Percentiles rank a stretch among this genome's conserved stretches.
These are phyloP conservation scores for Nemania diffusa DNA, from an alignment of 2,329 filamentous ascomycete species.

Conservation along the genomic window DNA sequence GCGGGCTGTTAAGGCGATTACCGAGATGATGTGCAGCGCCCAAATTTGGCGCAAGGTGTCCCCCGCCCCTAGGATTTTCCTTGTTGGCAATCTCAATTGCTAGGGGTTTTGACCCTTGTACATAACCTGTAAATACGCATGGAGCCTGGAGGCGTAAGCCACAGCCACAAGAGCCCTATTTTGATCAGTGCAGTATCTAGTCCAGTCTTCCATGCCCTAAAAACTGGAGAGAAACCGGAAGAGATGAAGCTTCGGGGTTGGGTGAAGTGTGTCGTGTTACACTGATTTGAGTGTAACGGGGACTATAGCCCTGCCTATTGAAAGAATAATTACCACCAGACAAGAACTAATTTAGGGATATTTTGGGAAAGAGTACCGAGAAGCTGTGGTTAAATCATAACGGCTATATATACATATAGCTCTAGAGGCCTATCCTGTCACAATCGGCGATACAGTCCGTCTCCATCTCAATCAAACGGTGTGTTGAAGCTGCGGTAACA, in stretches of 20 bases:
- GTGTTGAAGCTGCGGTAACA: slow-evolving; percentile 2
- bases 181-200: background rate
- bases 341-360: background rate
- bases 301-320: background rate
- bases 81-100: slow-evolving; percentile 17
- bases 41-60: slow-evolving; percentile 10
- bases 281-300: background rate
- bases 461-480: background rate
- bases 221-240: background rate
- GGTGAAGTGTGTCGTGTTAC: background rate
- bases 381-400: background rate
- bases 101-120: slow-evolving; percentile 12
- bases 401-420: background rate
- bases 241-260: background rate
- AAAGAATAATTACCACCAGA: background rate
- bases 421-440: background rate
- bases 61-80: slow-evolving; percentile 8
- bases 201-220: background rate
- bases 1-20: slow-evolving; percentile 11
- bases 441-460: slow-evolving; percentile 4
- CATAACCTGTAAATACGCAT: slow-evolving; percentile 1
- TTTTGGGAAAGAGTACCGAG: background rate
- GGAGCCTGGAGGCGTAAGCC: background rate
- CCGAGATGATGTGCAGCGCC: slow-evolving; percentile 10
- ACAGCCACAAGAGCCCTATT: background rate